Evolutionary conservation across 352 stramenopile genomes (phyloP).

Genomic region (Halophytophthora batemanensis): DNA sequence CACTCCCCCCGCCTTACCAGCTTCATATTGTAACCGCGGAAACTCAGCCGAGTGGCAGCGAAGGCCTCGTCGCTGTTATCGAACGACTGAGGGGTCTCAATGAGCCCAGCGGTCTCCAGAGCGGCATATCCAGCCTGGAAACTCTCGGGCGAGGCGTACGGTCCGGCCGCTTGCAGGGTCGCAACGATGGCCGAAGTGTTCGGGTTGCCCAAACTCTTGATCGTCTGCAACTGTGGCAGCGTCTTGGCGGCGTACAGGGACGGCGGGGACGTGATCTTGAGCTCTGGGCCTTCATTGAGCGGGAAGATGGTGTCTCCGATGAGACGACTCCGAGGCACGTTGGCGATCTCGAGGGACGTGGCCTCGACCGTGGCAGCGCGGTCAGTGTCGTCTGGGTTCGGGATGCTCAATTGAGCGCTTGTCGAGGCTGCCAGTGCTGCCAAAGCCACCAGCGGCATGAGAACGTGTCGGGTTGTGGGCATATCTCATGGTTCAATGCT

Average conservation of each 20-base stretch:
- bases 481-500: too few species aligned
- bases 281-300: slow-evolving; percentile 15
- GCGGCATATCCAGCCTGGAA: slow-evolving; percentile 23
- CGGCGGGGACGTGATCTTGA: slow-evolving; percentile 19
- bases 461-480: too few species aligned
- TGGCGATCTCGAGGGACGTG: slow-evolving; percentile 22
- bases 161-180: slow-evolving; percentile 12
- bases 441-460: background rate
- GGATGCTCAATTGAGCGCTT: slow-evolving; percentile 13
- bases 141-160: slow-evolving; percentile 21
- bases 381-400: slow-evolving; percentile 5
- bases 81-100: slow-evolving; percentile 21
- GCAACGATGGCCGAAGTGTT: slow-evolving; percentile 14
- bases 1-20: slow-evolving; percentile 18
- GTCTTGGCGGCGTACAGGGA: slow-evolving; percentile 25
- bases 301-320: slow-evolving; percentile 22
- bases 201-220: slow-evolving; percentile 16
- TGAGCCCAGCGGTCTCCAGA: slow-evolving; percentile 17
- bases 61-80: slow-evolving; percentile 39
- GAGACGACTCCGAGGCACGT: slow-evolving; percentile 18
- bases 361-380: slow-evolving; percentile 11
- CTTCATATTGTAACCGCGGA: slow-evolving; percentile 29
- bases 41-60: slow-evolving; percentile 20
- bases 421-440: slow-evolving; percentile 1
- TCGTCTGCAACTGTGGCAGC: slow-evolving; percentile 14